Conservation (phyloP, 495 filamentous ascomycete species). For the Daldinia loculata region DNA sequence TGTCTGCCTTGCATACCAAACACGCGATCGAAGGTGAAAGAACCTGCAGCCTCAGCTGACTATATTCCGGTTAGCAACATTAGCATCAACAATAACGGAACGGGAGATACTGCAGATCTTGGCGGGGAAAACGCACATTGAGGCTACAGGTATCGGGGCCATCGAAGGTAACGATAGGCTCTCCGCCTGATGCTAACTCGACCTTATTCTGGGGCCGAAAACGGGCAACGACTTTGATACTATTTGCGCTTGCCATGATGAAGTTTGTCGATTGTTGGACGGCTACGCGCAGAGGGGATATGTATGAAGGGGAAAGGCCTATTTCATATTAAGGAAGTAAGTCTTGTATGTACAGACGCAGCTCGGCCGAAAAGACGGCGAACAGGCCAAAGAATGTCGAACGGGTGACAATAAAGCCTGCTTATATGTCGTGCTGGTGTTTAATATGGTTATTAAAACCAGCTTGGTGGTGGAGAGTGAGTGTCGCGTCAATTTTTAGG, state of each 20-base stretch:
- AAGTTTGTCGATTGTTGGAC: slow-evolving; percentile 48
- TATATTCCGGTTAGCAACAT: slow-evolving; percentile 48
- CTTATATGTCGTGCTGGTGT: slow-evolving; percentile 21
- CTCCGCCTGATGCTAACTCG: slow-evolving; percentile 87
- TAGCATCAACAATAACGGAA: slow-evolving; percentile 12
- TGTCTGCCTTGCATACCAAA: slow-evolving; percentile 92
- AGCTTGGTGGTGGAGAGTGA: slow-evolving; percentile 12
- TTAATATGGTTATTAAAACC: slow-evolving; percentile 2
- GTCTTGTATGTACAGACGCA: slow-evolving; percentile 31
- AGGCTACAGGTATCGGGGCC: slow-evolving; percentile 88
- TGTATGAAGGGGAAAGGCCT: slow-evolving; percentile 34
- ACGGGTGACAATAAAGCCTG: slow-evolving; percentile 30
- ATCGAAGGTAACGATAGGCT: slow-evolving; percentile 89
- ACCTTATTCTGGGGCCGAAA: slow-evolving; percentile 97
- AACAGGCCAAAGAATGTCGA: slow-evolving; percentile 41
- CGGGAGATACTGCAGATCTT: slow-evolving; percentile 11
- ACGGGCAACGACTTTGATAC: slow-evolving; percentile 87
- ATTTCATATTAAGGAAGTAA: slow-evolving; percentile 44
- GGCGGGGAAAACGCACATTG: slow-evolving; percentile 66
- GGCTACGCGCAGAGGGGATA: slow-evolving; percentile 46
- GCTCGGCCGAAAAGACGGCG: slow-evolving; percentile 45
- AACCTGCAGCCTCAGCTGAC: slow-evolving; percentile 82
- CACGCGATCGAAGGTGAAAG: slow-evolving; percentile 97
- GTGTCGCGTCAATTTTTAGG: slow-evolving; percentile 32
- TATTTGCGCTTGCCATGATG: slow-evolving; percentile 63